Evolutionary conservation across 2,329 filamentous ascomycete genomes (phyloP), one percentile per base, ranked within the genome.

Genomic region (Fusarium chlamydosporum): DNA sequence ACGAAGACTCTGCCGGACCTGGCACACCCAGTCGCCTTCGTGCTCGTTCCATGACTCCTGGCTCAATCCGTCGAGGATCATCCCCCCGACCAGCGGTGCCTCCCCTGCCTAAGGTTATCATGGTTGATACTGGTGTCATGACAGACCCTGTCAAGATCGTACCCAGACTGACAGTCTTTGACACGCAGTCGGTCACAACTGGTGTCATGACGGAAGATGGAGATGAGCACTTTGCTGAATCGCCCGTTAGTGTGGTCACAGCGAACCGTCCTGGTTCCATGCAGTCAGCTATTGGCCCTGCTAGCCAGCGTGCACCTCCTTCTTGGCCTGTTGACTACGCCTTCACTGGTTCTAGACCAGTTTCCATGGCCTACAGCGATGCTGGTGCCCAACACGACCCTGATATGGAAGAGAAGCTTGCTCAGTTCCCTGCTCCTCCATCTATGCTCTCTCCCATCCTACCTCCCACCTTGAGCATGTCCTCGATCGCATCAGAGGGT

Each of bases 1-100:
- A 93, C 66, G 92, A 93, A 62, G 90, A 91, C 65, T 90, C 91
- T 55, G 83, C 80, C 61, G 83, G 82, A 18, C 84, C 81, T 34
- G 85, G 81, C 27, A 89, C 87, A 31, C 88, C 88, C 27, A 86
- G 84, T 67, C 82, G 83, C 59, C 81, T 82, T 42, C 83, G 82
- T 61, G 73, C 79, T 23, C 82, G 83, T 42, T 84, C 81, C 18
- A 72, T 79, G 42, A 86, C 85, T 7, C 85, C 86, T 23, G 82
- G 78, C 27, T 87, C 85, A 12, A 76, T 80, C 23, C 76, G 82
- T 41, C 80, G 79, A 38, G 78, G 79, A 26, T 70, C 77, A 18
- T 83, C 84, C n/a, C 82, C 85, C 15, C 78, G 81, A 20, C 82
- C 84, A 1, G 77, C 83, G 7, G 73, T 85, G 7, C 88, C 88